Evolutionary conservation across 1,139 yeast genomes (phyloP).

Genomic region (Candida neerlandica): DNA sequence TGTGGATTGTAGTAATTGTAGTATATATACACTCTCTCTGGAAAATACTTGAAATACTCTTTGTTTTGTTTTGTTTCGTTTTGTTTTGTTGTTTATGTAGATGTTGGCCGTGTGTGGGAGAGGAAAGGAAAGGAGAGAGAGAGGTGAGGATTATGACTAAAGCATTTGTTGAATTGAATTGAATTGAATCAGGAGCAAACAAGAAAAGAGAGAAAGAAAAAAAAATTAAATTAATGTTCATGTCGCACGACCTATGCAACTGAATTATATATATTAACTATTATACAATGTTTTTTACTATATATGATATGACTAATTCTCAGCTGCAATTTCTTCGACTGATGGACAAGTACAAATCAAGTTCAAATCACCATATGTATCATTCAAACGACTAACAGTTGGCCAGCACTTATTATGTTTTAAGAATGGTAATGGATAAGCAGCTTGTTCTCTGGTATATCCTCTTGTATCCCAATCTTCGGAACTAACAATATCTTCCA

Average conservation of each 20-base stretch:
- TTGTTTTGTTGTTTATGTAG: too few species aligned
- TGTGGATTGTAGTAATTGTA: too few species aligned
- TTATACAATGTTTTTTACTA: background rate
- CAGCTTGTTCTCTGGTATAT: slow-evolving; percentile 91
- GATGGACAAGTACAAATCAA: slow-evolving; percentile 91
- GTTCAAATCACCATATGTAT: slow-evolving; percentile 91
- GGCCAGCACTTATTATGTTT: slow-evolving; percentile 91
- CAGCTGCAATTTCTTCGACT: slow-evolving; percentile 64
- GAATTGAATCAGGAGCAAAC: too few species aligned
- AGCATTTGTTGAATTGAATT: background rate
- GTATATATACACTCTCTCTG: too few species aligned
- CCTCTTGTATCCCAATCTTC: slow-evolving; percentile 81
- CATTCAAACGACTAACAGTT: slow-evolving; percentile 86
- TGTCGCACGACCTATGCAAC: too few species aligned
- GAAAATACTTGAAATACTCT: too few species aligned
- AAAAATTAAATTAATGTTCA: background rate
- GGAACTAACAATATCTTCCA: slow-evolving; percentile 68
- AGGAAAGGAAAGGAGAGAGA: too few species aligned
- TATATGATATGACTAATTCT: slow-evolving; percentile 1
- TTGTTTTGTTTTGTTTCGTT: too few species aligned
- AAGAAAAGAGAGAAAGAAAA: background rate
- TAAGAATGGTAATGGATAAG: slow-evolving; percentile 80
- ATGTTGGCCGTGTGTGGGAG: too few species aligned
- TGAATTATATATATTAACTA: too few species aligned
- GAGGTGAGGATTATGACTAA: background rate